Evolutionary conservation across 805 yeast genomes (phyloP), one percentile per base, ranked within the genome.

Genomic region (Candida patagonica): DNA sequence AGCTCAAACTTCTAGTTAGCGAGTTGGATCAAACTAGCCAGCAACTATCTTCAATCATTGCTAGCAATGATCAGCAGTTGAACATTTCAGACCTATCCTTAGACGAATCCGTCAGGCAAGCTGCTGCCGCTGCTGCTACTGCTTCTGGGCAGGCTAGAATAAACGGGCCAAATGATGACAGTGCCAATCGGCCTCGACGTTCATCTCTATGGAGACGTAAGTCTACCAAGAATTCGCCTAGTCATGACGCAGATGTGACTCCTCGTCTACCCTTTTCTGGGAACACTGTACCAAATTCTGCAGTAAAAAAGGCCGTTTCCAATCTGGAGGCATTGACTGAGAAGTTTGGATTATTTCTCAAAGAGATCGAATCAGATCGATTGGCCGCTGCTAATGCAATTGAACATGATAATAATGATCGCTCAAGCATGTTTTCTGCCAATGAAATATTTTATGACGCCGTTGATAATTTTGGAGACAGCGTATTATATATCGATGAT

Each of bases 401-500:
- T 15, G 24, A 22, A 15, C 22, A 19, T 29, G 51, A 15, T 5
- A 23, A 13, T 23, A 10, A 12, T 33, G 49, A 48, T 29, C 45
- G 40, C n/a, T 16, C 38, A 12, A 43, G 46, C 37, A 26, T 45
- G 24, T 40, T 43, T 24, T 45, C 52, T 5, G 48, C 46, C 5
- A 29, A 29, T 20, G 55, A 52, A 7, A 3, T 26, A 32, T 36
- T 36, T 22, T 41, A 42, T 30, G 47, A 44, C 31, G 41, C 40
- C n/a, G 31, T 27, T 20, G 48, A 40, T 16, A 51, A 44, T 33
- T 30, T 24, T 10, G 21, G 30, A 15, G 31, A 29, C 16, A 20
- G 31, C 4, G 17, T 29, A 5, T 12, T 29, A 12, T 29, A 29
- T 29, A 17, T 29, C 5, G 31, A 29, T 12, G 19, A 33, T 23